Base-by-base conservation (phyloP, 106 monocot species). In the Hemerocallis citrina region DNA sequence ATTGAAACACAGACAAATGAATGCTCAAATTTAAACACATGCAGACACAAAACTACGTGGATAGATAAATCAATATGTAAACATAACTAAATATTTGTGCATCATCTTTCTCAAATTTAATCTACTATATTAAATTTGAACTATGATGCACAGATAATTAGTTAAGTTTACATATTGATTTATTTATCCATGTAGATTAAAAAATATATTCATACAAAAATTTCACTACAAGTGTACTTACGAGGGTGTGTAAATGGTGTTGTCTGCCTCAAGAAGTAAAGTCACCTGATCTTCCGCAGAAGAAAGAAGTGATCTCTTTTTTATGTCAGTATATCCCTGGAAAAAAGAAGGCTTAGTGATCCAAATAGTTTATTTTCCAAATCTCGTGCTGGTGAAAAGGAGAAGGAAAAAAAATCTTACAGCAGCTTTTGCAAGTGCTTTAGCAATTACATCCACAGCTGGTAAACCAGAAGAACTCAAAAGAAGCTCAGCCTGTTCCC, bases 381-480 rank as follows among this genome's bases (percentile, higher is more conserved):
- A n/a, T n/a, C n/a, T n/a, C n/a, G n/a, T n/a, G n/a, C n/a, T n/a
- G n/a, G n/a, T n/a, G n/a, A n/a, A n/a, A n/a, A n/a, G 0, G 46
- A 2, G 32, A n/a, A n/a, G 7, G 12, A 36, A 23, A 47, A 16
- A 47, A n/a, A n/a, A n/a, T n/a, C 86, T 75, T 76, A 95, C 96
- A 3, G 81, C 84, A 49, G 87, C 78, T 77, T 98, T 98, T 33
- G 96, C 96, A 75, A 98, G 87, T 54, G 96, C 96, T 74, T 98
- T 98, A 60, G 96, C 96, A 29, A 98, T 87, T 23, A 91, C 74
- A 61, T 98, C 96, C 20, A 92, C 81, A 34, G 84, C 74, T 42
- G 87, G 68, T 63, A 88, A 72, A 11, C 74, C 81, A 40, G 96
- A 87, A 19, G 83, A 75, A 67, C 45, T 82, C 40, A 98, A 41